Evolutionary conservation across 495 filamentous ascomycete genomes (phyloP), one percentile per base, ranked within the genome.

Genomic region (Lentithecium fluviatile): DNA sequence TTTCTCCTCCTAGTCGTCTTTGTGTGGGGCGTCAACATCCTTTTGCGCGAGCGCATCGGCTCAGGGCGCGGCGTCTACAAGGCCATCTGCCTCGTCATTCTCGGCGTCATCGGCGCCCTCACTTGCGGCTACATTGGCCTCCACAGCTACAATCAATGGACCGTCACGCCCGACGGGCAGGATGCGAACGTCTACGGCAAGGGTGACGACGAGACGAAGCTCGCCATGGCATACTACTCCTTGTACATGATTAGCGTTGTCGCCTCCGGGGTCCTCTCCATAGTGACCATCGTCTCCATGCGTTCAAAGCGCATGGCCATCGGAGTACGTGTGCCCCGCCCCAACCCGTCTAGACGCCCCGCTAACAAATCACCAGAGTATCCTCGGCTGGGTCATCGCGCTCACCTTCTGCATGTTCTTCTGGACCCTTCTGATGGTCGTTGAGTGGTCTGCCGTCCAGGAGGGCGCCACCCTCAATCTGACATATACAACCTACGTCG

Each of bases 1-100:
- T 61, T 21, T 23, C 19, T 66, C 6, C 51, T 66, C n/a, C 57
- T 66, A 4, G 50, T 60, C 42, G 24, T 50, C 0, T 11, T 57
- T 17, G n/a, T 57, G 15, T 61, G 19, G 37, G 12, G 6, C 37
- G 52, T 66, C 25, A 56, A 57, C 49, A 45, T 20, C 46, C 15
- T 25, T 10, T 38, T 66, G 13, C 42, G 52, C 25, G 12, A 24
- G 13, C 50, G 10, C 23, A n/a, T 34, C 23, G 62, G 56, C 42
- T 7, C 47, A 11, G 15, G 11, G 15, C 25, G 45, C 0, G 29
- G 15, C 15, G 38, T 36, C 40, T 49, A 38, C 17, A 58, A 58
- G 7, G 17, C 53, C 40, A 23, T 60, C 23, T 48, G 26, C 17
- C 40, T 46, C 0, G 29, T 43, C 36, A 40, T 60, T n/a, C 56